phyloP scores from a whole-genome alignment of 495 filamentous ascomycete species.

The Neurospora sp. region DNA sequence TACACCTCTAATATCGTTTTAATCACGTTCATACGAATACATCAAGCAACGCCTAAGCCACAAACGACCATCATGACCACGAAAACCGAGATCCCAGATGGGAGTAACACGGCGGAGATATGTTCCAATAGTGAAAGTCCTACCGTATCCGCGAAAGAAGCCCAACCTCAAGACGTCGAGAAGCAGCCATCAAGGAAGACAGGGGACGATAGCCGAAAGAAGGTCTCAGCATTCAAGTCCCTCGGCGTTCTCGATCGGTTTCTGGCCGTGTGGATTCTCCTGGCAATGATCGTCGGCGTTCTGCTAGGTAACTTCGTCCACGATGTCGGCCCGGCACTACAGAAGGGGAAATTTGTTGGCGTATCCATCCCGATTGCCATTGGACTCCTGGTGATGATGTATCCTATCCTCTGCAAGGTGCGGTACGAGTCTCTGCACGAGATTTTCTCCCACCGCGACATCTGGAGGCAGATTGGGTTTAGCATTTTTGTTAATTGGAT shows the following conservation, averaged over 20 bases:
- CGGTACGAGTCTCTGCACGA: conserved; percentile 69
- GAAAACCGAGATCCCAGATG: too few relatives aligned
- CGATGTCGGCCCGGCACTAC: conserved; percentile 47
- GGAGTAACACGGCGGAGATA: too few relatives aligned
- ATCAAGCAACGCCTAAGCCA: too few relatives aligned
- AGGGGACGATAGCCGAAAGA: not conserved
- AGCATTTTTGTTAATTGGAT: conserved; percentile 82
- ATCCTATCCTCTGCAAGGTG: conserved; percentile 91
- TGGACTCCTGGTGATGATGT: conserved; percentile 89
- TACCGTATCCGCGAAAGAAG: too few relatives aligned
- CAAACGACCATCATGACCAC: too few relatives aligned
- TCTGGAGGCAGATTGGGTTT: conserved; percentile 76
- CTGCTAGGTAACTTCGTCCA: conserved; percentile 72
- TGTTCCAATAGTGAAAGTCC: too few relatives aligned
- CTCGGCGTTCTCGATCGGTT: conserved; percentile 65
- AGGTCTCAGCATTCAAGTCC: conserved; percentile 35
- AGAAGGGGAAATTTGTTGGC: conserved; percentile 60
- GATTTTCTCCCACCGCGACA: conserved; percentile 45
- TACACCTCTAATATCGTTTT: too few relatives aligned
- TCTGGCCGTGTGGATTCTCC: conserved; percentile 76
- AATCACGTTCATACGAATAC: too few relatives aligned
- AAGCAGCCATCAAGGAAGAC: not conserved
- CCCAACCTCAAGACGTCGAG: too few relatives aligned
- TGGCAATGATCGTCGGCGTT: conserved; percentile 74
- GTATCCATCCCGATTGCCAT: conserved; percentile 75